Evolutionary conservation across 2,329 filamentous ascomycete genomes (phyloP).

Genomic region (Pseudogymnoascus sp.): DNA sequence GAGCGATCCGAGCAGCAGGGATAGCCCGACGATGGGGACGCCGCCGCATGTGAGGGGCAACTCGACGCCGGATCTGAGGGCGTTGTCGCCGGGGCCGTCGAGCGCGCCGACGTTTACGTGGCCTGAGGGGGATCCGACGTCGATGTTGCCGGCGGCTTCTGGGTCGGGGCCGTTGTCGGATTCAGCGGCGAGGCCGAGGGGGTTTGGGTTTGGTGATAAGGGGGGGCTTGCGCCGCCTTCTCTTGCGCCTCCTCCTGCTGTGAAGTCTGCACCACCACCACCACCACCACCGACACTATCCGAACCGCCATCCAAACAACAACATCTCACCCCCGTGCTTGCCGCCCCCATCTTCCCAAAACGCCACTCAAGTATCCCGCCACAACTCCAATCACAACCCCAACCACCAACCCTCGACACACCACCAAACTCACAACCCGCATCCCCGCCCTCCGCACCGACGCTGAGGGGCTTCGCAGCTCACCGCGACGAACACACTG

Average conservation of each 20-base stretch:
- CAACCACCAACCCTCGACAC: not conserved
- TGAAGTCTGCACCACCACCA: not conserved
- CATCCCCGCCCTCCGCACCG: not conserved
- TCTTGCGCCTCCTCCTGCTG: not conserved
- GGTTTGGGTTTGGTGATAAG: not conserved
- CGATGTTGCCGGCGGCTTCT: not conserved
- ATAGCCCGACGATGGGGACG: conserved; percentile 31
- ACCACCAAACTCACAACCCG: not conserved
- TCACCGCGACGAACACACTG: not conserved
- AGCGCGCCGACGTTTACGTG: conserved; percentile 59
- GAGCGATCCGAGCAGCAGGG: conserved; percentile 36
- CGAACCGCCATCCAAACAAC: not conserved
- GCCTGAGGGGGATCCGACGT: conserved; percentile 40
- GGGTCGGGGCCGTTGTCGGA: not conserved
- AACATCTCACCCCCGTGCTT: not conserved
- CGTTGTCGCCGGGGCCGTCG: conserved; percentile 51
- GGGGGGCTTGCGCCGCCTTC: not conserved
- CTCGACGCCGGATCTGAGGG: conserved; percentile 38
- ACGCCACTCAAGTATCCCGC: not conserved
- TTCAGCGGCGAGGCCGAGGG: not conserved
- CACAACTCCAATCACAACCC: too few relatives aligned
- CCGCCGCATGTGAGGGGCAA: conserved; percentile 42
- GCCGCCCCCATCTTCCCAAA: not conserved
- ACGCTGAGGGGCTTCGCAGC: not conserved
- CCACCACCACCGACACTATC: too few relatives aligned